Evolutionary conservation across 2,329 filamentous ascomycete genomes (phyloP), one percentile per base, ranked within the genome.

Genomic region (Aspergillus spinulosporus): DNA sequence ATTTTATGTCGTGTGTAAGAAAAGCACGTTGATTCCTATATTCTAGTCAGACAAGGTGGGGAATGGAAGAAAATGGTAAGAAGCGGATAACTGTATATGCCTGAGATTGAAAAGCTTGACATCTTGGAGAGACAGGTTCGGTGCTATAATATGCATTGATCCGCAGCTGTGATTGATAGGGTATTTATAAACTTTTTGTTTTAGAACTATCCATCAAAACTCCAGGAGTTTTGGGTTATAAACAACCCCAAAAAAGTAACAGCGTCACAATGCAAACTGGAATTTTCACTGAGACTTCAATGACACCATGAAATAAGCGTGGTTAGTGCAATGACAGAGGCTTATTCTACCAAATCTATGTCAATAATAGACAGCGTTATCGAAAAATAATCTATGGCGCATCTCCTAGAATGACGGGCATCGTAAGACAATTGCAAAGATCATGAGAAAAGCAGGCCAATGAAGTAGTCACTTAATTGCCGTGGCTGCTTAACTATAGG

Each of bases 1-100:
- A 4, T 86, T 85, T 92, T 92, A 96, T 64, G 90, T 93, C 77
- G 96, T 83, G 72, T 92, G 93, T 74, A 96, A 94, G 78, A 96
- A 92, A 60, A 95, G 77, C 26, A 96, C 76, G 72, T 94, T 96
- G 61, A 96, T 79, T 1, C 88, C 92, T 1, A 91, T 93, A 42
- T 79, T 87, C 77, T 88, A 92, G 5, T 88, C 88, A 5, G 84
- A 82, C 56, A 85, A 44, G 8, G 64, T 61, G 4, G 68, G 69
- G 2, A 71, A 40, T 71, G 59, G 36, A 70, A 60, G 21, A 46
- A 15, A 49, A 21, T 21, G 21, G 21, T 21, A 21, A 21, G 21
- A 21, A 21, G 21, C 21, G 21, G 21, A 21, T 21, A 21, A 21
- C 21, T 5, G 14, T 21, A 42, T 15, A 15, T 21, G 15, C 4